Conservation (phyloP, 345 rosid species). For the Citropsis articulata region DNA sequence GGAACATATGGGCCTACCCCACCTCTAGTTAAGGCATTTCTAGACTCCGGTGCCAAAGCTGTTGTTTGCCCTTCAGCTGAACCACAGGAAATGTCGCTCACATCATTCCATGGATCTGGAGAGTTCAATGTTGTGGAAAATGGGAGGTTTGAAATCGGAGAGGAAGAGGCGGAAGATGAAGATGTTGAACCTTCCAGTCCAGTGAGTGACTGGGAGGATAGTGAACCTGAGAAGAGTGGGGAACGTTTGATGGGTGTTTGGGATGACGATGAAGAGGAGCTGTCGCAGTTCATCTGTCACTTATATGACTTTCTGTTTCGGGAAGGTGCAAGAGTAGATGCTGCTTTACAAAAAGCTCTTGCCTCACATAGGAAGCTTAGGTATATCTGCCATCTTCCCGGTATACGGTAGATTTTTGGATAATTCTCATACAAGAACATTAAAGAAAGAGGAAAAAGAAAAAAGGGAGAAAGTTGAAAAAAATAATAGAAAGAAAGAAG, state of each 20-base stretch:
- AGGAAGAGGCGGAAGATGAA: constrained; percentile 83
- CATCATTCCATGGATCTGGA: constrained; percentile 46
- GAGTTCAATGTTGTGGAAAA: constrained; percentile 53
- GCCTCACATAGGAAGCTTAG: constrained; percentile 62
- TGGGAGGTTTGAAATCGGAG: constrained; percentile 91
- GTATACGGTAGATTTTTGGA: constrained; percentile 30
- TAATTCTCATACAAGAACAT: not conserved
- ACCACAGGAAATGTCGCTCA: constrained; percentile 55
- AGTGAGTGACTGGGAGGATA: constrained; percentile 93
- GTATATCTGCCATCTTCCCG: constrained; percentile 80
- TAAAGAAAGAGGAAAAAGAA: not conserved
- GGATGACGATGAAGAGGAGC: constrained; percentile 77
- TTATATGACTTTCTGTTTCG: constrained; percentile 65
- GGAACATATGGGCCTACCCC: constrained; percentile 78
- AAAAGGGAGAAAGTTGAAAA: not conserved
- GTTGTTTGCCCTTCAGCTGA: constrained; percentile 69
- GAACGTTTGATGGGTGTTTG: constrained; percentile 41
- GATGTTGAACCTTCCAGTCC: constrained; percentile 60
- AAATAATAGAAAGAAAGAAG: not conserved
- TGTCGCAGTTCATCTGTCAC: constrained; percentile 67
- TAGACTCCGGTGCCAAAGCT: constrained; percentile 91
- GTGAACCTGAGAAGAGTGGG: constrained; percentile 56
- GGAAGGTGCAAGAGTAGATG: constrained; percentile 69
- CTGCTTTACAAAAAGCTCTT: constrained; percentile 69
- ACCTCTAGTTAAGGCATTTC: constrained; percentile 56